phyloP scores from a whole-genome alignment of 225 moss, liverwort and hornwort species.

The Takakia lepidozioides region DNA sequence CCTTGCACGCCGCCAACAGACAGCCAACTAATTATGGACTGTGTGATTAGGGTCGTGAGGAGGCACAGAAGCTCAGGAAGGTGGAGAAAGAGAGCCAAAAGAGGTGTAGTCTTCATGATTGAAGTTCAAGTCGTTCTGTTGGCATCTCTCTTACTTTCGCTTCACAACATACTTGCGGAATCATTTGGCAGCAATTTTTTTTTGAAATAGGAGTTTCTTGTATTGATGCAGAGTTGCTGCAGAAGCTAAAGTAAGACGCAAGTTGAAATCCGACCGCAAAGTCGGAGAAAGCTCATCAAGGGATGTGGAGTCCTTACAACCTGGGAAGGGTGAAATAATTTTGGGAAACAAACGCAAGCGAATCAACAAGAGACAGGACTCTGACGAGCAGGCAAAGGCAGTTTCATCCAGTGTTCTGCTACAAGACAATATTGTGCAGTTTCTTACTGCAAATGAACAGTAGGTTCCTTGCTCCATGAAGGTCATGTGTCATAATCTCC shows the following conservation, averaged over 20 bases:
- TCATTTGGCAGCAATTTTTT: neutral
- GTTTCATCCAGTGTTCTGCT: slow-evolving; percentile 25
- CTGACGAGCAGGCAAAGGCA: slow-evolving; percentile 12
- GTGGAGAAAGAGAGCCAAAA: slow-evolving; percentile 33
- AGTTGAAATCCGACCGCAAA: slow-evolving; percentile 24
- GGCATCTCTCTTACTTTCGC: too few species aligned
- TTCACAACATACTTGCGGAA: too few species aligned
- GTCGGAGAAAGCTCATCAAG: slow-evolving; percentile 6
- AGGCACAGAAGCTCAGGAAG: slow-evolving; percentile 22
- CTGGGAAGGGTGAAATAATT: slow-evolving; percentile 7
- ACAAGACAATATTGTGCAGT: slow-evolving; percentile 38
- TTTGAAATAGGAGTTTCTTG: too few species aligned
- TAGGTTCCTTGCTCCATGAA: slow-evolving; percentile 4
- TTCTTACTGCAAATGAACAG: slow-evolving; percentile 31
- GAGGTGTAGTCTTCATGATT: slow-evolving; percentile 11
- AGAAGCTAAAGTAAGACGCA: slow-evolving; percentile 31
- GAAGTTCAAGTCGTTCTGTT: neutral
- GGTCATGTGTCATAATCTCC: neutral
- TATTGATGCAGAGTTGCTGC: slow-evolving; percentile 22
- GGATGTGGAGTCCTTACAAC: neutral
- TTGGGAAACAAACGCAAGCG: slow-evolving; percentile 19
- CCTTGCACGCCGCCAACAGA: neutral
- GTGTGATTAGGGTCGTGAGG: slow-evolving; percentile 29
- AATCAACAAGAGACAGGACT: slow-evolving; percentile 10
- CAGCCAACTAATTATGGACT: too few species aligned